These are phyloP conservation scores for Saccharomyces pastorianus DNA, from an alignment of 1,139 yeast species.

Conservation along the genomic window DNA sequence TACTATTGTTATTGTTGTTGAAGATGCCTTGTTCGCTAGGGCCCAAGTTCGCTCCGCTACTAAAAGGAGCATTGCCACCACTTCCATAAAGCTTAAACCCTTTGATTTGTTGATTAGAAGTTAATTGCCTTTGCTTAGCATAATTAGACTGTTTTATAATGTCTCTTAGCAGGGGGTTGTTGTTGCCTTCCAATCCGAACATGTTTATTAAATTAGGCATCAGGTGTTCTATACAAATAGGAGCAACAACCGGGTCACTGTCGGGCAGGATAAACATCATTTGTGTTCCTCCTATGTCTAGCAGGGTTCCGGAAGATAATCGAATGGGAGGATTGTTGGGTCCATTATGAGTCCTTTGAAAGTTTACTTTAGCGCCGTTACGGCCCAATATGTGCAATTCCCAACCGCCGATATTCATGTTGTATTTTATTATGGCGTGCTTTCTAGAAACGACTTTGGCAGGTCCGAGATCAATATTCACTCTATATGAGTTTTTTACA, in stretches of 20 bases:
- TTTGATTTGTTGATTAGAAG: slow-evolving; percentile 12
- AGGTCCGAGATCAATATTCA: slow-evolving; percentile 90
- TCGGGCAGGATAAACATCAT: slow-evolving; percentile 98
- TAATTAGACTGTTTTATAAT: slow-evolving; percentile 15
- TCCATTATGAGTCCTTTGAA: slow-evolving; percentile 45
- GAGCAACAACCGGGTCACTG: slow-evolving; percentile 61
- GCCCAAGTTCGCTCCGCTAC: neutral
- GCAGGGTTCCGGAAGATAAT: slow-evolving; percentile 73
- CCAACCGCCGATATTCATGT: slow-evolving; percentile 68
- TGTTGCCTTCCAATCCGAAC: slow-evolving; percentile 17
- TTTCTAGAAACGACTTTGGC: slow-evolving; percentile 86
- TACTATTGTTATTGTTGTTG: neutral
- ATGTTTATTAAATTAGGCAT: slow-evolving; percentile 26
- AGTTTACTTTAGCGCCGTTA: slow-evolving; percentile 86
- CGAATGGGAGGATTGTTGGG: slow-evolving; percentile 39
- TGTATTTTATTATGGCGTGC: slow-evolving; percentile 78
- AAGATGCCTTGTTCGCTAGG: neutral
- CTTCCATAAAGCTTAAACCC: slow-evolving; percentile 30
- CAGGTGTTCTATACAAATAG: slow-evolving; percentile 40
- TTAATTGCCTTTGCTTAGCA: slow-evolving; percentile 4
- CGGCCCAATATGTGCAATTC: slow-evolving; percentile 73
- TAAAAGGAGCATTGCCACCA: slow-evolving; percentile 4
- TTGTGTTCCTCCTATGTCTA: slow-evolving; percentile 94
- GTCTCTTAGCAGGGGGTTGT: slow-evolving; percentile 19
- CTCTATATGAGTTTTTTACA: slow-evolving; percentile 18